Percentiles rank a stretch among this genome's conserved stretches.
phyloP scores from a whole-genome alignment of 495 filamentous ascomycete genomes.

The Parathielavia hyrcaniae region DNA sequence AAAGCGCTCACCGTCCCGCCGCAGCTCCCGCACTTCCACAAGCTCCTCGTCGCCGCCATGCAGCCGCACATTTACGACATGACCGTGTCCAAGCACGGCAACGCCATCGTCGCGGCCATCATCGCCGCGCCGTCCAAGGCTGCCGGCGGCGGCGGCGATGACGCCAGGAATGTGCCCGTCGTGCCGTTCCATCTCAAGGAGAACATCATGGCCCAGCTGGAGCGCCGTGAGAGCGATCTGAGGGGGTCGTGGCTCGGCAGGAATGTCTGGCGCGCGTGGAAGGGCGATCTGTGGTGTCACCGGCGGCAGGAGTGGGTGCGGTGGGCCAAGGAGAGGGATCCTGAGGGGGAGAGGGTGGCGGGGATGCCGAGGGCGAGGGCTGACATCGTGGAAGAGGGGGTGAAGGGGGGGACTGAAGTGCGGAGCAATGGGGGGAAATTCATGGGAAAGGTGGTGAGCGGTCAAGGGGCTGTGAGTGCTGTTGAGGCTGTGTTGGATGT shows the following conservation, averaged over 20 bases:
- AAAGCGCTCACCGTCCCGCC: conserved; percentile 60
- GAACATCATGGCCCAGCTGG: conserved; percentile 42
- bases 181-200: conserved; percentile 51
- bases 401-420: conserved; percentile 5
- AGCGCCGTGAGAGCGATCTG: conserved; percentile 53
- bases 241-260: conserved; percentile 70
- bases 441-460: not conserved
- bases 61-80: conserved; percentile 56
- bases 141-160: conserved; percentile 18
- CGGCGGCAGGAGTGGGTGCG: conserved; percentile 62
- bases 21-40: conserved; percentile 50
- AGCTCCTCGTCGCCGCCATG: conserved; percentile 40
- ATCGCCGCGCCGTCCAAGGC: conserved; percentile 55
- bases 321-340: conserved; percentile 54
- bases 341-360: conserved; percentile 28
- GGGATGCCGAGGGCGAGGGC: conserved; percentile 15
- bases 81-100: conserved; percentile 63
- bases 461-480: not conserved
- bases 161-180: conserved; percentile 26
- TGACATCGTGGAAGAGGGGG: not conserved
- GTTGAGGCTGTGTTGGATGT: not conserved
- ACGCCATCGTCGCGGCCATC: conserved; percentile 71
- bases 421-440: not conserved
- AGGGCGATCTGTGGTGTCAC: conserved; percentile 68
- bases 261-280: conserved; percentile 87